Evolutionary conservation across 2,329 filamentous ascomycete species (phyloP), one percentile per base, ranked within the genome.

Genomic region (Aspergillus ochraceoroseus): DNA sequence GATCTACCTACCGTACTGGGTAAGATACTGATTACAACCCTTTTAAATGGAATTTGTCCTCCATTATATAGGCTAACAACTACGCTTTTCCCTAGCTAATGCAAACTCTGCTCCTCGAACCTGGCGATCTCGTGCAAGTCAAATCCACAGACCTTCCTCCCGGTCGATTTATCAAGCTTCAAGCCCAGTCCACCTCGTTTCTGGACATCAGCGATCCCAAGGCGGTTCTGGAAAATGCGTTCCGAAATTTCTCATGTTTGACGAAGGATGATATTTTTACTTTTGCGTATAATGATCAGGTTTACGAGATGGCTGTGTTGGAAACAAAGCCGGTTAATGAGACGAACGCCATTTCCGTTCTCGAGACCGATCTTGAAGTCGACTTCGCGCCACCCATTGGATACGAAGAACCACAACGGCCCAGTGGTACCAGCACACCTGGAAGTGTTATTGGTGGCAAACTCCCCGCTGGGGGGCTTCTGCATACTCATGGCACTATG

Each of bases 191-290:
- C 14, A 81, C 85, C 37, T 85, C 83, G 55, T 98, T 98, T 67
- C 83, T 98, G 49, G 90, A 96, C 31, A 96, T 98, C 61, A 90
- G 85, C 56, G 92, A 98, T 57, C 92, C 92, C 14, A 95, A 95
- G 68, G 92, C 92, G 27, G 92, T 98, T 8, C 80, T 98, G 19
- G 92, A 98, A 68, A 92, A 92, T 56, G 90, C 88, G 0, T 95
- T 98, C 68, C 83, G 90, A 29, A 94, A 94, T 66, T 98, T 96
- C 68, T 87, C 89, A 11, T 90, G 90, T 35, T 75, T 96, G 11
- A 95, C 89, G 2, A 87, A 89, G 59, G 89, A 88, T 49, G 92
- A 98, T 59, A 75, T 95, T 29, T 98, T 98, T 73, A 94, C 86
- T 49, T 98, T 98, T 63, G 77, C 83, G 54, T 98, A 98, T 71